Evolutionary conservation across 2,329 filamentous ascomycete species (phyloP), one percentile per base, ranked within the genome.

Genomic region (Aspergillus amoenus): DNA sequence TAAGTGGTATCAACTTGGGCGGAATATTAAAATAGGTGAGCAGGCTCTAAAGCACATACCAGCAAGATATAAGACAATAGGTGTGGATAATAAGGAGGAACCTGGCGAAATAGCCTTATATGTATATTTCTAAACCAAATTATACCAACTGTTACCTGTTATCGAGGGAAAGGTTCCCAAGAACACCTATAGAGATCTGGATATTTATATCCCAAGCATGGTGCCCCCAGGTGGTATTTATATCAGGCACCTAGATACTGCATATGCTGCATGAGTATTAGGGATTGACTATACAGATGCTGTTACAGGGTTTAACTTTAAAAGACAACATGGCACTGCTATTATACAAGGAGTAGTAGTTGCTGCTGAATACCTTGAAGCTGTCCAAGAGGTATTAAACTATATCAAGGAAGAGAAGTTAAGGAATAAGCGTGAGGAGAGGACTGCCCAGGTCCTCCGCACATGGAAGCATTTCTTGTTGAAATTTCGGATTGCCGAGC

Each of bases 231-330:
- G 85, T 4, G 85, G 79, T 15, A 73, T 77, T 13, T 84, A 88
- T 62, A 74, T 88, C 30, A 76, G 76, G 50, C 79, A 84, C 59
- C 72, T 78, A 13, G 78, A 88, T 49, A 88, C 90, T 1, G 79
- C 84, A 1, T 83, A 84, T 50, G 93, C 93, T 1, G 91, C 92
- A 0, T 85, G 83, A 55, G 76, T 93, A 1, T 73, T 97, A 1
- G 87, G 87, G 0, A 82, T 97, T 17, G 92, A 97, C 74, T 96
- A 89, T 71, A 91, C 91, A 2, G 91, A 93, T 32, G 94, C 94
- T 0, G 85, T 99, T 5, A 94, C 88, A 0, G 93, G 93, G 0
- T 99, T 97, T 68, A 82, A 88, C 39, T 99, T 97, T 76, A 88
- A 86, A 68, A 92, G 92, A 1, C 85, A 91, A 3, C 87, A 91